A percentile compares a stretch with the other conserved stretches of the same genome.
These are phyloP conservation scores for Thelonectria discophora DNA, from an alignment of 2,329 filamentous ascomycete species.

Conservation along the genomic window DNA sequence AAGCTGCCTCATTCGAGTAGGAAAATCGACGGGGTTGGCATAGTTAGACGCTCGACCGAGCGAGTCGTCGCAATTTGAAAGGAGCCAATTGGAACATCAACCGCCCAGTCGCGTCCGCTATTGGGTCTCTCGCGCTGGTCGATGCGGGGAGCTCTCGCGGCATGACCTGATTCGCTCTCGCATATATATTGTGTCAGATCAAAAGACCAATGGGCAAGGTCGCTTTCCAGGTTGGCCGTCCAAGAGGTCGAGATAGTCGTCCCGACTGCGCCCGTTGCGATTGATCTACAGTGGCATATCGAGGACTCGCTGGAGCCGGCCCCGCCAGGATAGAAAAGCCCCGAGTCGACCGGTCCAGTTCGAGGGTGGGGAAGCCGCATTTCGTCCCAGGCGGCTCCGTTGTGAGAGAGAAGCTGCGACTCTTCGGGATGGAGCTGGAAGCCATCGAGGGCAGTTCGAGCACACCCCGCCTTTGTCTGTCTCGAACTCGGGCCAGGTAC, in stretches of 20 bases:
- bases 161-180: neutral
- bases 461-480: too few species aligned
- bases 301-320: neutral
- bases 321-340: conserved; percentile 10
- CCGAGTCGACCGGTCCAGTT: neutral
- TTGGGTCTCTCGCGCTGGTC: neutral
- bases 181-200: neutral
- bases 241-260: neutral
- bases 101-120: neutral
- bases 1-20: neutral
- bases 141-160: neutral
- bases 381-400: neutral
- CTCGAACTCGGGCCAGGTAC: too few species aligned
- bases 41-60: neutral
- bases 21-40: conserved; percentile 6
- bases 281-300: conserved; percentile 6
- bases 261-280: neutral
- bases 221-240: neutral
- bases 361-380: conserved; percentile 6
- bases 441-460: too few species aligned
- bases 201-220: neutral
- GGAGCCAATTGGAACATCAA: neutral
- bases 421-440: neutral
- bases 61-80: neutral
- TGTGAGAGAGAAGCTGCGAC: neutral